These are phyloP conservation scores for Leccinum broughii DNA, from an alignment of 768 basidiomycete genomes.

Conservation along the genomic window DNA sequence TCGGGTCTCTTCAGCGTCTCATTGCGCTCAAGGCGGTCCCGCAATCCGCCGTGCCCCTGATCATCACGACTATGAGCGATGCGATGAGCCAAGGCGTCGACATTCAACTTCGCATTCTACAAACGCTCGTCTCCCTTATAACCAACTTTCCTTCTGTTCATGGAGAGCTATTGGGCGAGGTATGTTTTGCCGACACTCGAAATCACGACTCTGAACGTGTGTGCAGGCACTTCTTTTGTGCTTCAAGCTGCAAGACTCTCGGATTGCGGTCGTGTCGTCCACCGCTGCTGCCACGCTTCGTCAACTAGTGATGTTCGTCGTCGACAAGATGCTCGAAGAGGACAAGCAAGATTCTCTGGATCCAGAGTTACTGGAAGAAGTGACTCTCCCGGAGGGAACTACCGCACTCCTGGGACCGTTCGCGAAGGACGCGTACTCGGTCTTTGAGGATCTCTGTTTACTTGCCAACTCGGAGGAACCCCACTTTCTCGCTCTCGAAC, in stretches of 20 bases:
- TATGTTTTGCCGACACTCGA: slow-evolving; percentile 38
- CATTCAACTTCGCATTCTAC: slow-evolving; percentile 91
- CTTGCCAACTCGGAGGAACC: slow-evolving; percentile 83
- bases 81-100: slow-evolving; percentile 95
- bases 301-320: slow-evolving; percentile 96
- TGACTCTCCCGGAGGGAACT: slow-evolving; percentile 67
- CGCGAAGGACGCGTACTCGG: slow-evolving; percentile 79
- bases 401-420: slow-evolving; percentile 67
- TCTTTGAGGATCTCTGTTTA: slow-evolving; percentile 92
- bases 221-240: slow-evolving; percentile 84
- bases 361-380: slow-evolving; percentile 32
- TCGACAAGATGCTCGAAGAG: slow-evolving; percentile 89
- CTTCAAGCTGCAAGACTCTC: slow-evolving; percentile 93
- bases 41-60: slow-evolving; percentile 71
- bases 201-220: background rate
- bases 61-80: slow-evolving; percentile 82
- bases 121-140: slow-evolving; percentile 88
- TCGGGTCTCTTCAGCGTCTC: slow-evolving; percentile 88
- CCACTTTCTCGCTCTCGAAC: slow-evolving; percentile 76
- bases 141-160: slow-evolving; percentile 85
- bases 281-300: slow-evolving; percentile 96
- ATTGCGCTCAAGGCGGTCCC: slow-evolving; percentile 86
- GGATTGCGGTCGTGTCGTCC: slow-evolving; percentile 94
- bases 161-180: slow-evolving; percentile 77
- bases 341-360: slow-evolving; percentile 46